These are phyloP conservation scores for Brassica cretica DNA, from an alignment of 345 rosid genomes.

Conservation along the genomic window DNA sequence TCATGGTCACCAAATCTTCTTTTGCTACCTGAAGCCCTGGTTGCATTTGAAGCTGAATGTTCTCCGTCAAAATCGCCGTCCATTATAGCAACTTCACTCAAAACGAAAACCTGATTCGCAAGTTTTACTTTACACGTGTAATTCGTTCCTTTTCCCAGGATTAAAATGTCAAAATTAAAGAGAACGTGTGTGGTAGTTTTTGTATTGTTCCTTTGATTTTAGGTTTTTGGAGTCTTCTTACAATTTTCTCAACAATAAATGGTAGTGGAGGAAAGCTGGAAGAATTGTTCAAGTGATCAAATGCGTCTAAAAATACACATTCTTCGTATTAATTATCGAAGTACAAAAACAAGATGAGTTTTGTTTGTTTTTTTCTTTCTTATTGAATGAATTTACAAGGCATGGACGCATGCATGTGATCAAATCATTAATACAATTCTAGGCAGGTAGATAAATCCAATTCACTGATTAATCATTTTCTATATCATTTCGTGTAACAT, in stretches of 20 bases:
- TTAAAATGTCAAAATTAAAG: not conserved
- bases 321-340: not conserved
- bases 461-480: not conserved
- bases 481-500: not conserved
- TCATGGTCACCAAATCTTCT: slow-evolving; percentile 72
- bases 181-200: not conserved
- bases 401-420: not conserved
- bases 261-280: slow-evolving; percentile 1
- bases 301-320: not conserved
- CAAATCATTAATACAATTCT: not conserved
- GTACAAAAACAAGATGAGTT: not conserved
- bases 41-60: slow-evolving; percentile 48
- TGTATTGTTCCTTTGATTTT: not conserved
- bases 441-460: not conserved
- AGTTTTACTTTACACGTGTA: not conserved
- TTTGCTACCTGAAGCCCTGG: slow-evolving; percentile 62
- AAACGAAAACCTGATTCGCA: slow-evolving; percentile 1
- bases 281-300: not conserved
- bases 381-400: not conserved
- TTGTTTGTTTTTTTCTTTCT: not conserved
- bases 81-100: slow-evolving; percentile 19
- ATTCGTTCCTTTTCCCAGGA: not conserved
- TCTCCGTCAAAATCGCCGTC: slow-evolving; percentile 86
- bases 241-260: not conserved
- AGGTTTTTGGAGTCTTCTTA: not conserved